phyloP scores from a whole-genome alignment of 345 rosid genomes.

The Firmiana major region DNA sequence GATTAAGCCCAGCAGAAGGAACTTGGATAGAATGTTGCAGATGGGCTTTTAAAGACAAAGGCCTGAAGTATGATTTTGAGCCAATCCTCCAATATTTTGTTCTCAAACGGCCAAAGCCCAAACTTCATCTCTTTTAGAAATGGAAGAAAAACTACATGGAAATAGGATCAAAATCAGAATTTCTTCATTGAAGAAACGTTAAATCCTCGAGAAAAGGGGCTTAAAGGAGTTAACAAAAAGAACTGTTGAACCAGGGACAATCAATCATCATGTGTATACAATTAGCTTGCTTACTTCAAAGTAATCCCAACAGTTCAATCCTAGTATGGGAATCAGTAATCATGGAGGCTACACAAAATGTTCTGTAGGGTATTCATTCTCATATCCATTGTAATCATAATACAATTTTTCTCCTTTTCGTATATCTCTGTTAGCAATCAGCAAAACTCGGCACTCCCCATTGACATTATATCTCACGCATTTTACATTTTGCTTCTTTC shows the following conservation, averaged over 20 bases:
- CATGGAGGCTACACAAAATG: conserved; percentile 64
- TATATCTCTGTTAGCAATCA: conserved; percentile 83
- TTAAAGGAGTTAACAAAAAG: not conserved
- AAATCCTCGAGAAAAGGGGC: not conserved
- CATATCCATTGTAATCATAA: conserved; percentile 91
- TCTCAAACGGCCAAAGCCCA: not conserved
- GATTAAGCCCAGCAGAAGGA: not conserved
- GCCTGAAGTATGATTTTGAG: no score
- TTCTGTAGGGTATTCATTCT: conserved; percentile 89
- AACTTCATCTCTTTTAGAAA: not conserved
- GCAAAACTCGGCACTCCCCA: conserved; percentile 82
- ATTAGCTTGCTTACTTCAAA: conserved; percentile 15
- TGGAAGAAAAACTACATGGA: not conserved
- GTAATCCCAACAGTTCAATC: not conserved
- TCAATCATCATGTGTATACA: conserved; percentile 12
- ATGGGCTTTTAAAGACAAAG: no score
- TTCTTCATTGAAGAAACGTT: not conserved
- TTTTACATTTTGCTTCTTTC: conserved; percentile 86
- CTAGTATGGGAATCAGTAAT: not conserved
- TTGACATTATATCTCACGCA: conserved; percentile 80
- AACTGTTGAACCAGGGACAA: not conserved
- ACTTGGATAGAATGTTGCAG: not conserved
- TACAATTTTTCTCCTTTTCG: conserved; percentile 77
- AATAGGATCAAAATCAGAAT: not conserved
- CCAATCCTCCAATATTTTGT: not conserved